A percentile compares a stretch with the other conserved stretches of the same genome.
These are phyloP conservation scores for Phytophthora melonis DNA, from an alignment of 352 stramenopile species.

Conservation along the genomic window DNA sequence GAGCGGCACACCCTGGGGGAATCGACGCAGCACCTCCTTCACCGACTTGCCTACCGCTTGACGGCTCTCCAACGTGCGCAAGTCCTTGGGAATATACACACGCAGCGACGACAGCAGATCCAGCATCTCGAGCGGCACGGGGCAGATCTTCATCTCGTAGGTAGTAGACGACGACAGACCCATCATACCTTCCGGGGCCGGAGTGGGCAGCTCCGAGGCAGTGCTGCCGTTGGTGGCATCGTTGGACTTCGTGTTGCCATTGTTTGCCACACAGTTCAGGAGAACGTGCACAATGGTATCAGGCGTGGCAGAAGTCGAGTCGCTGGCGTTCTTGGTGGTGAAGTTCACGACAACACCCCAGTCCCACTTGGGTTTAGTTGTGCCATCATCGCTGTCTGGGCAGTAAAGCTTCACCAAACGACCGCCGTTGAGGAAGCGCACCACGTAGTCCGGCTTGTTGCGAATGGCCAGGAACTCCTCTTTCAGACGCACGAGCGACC, in stretches of 20 bases:
- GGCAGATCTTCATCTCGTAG: conserved; percentile 88
- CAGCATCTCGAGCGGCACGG: conserved; percentile 81
- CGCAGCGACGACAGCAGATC: conserved; percentile 82
- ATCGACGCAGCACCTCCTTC: conserved; percentile 79
- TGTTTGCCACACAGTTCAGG: conserved; percentile 68
- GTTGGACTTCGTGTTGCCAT: conserved; percentile 31
- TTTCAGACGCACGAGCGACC: conserved; percentile 93
- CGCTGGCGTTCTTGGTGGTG: conserved; percentile 77
- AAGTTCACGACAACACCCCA: conserved; percentile 91
- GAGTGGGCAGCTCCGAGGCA: conserved; percentile 52
- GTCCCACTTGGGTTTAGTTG: conserved; percentile 70
- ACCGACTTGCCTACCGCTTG: conserved; percentile 83
- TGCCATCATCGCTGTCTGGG: conserved; percentile 55
- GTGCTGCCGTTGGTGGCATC: conserved; percentile 39
- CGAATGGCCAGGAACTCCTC: conserved; percentile 93
- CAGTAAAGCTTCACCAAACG: conserved; percentile 91
- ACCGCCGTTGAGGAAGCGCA: conserved; percentile 95
- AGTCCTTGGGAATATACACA: conserved; percentile 88
- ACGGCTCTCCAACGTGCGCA: conserved; percentile 76
- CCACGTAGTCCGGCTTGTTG: conserved; percentile 92
- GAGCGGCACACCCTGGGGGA: conserved; percentile 88
- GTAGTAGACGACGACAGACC: conserved; percentile 56
- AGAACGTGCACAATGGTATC: conserved; percentile 85
- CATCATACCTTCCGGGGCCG: conserved; percentile 68
- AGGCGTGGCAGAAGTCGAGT: conserved; percentile 66